These are phyloP conservation scores for Boechera stricta DNA, from an alignment of 345 rosid species.

Conservation along the genomic window DNA sequence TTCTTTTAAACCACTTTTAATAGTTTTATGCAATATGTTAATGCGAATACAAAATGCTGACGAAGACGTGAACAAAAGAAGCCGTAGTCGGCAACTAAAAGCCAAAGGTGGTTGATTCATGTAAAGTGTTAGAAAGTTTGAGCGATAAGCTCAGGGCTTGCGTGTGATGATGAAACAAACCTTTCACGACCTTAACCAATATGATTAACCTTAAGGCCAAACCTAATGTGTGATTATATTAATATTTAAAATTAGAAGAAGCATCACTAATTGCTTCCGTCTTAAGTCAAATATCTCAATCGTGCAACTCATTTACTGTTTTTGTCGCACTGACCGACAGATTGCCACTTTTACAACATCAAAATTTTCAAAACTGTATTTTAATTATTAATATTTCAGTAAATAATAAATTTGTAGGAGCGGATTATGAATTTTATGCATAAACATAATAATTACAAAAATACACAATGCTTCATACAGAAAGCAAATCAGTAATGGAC, in stretches of 20 bases:
- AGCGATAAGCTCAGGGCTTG: conserved; percentile 24
- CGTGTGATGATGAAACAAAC: conserved; percentile 38
- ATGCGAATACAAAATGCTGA: conserved; percentile 1
- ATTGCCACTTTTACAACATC: not conserved
- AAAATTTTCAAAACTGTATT: not conserved
- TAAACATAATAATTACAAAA: conserved; percentile 4
- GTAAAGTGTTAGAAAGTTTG: conserved; percentile 11
- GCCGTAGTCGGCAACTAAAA: conserved; percentile 34
- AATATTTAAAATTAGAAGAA: conserved; percentile 3
- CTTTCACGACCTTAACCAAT: conserved; percentile 29
- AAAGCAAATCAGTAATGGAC: not conserved
- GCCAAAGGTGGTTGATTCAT: not conserved
- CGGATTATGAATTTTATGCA: not conserved
- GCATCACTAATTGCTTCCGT: conserved; percentile 37
- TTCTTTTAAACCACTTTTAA: not conserved
- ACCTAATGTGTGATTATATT: conserved; percentile 9
- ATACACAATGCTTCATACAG: conserved; percentile 8
- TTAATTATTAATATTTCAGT: not conserved
- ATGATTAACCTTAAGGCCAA: conserved; percentile 15
- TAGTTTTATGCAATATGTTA: not conserved
- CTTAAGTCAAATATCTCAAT: conserved; percentile 23
- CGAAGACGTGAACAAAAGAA: not conserved
- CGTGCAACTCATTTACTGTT: not conserved
- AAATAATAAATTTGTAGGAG: not conserved
- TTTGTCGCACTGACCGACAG: conserved; percentile 36